phyloP scores from a whole-genome alignment of 495 filamentous ascomycete genomes.

The Aspergillus haitiensis region DNA sequence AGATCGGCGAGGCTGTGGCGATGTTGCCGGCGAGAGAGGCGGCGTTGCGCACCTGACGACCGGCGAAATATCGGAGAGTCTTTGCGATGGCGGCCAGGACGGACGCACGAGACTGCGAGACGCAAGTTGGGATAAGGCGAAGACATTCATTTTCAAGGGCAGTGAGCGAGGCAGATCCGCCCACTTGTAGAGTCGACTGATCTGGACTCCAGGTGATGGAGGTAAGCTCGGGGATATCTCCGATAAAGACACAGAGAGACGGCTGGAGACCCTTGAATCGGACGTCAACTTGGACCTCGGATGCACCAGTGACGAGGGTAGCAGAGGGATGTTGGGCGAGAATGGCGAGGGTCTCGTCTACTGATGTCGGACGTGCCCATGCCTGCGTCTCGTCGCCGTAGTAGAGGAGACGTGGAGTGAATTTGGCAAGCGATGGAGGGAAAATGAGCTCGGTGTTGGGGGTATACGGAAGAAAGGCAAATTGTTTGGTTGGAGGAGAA shows the following conservation, averaged over 20 bases:
- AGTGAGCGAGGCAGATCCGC: slow-evolving; percentile 85
- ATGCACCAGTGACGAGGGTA: slow-evolving; percentile 92
- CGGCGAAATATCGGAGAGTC: slow-evolving; percentile 85
- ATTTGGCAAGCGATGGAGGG: slow-evolving; percentile 75
- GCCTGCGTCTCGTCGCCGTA: slow-evolving; percentile 91
- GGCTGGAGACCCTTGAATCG: slow-evolving; percentile 95
- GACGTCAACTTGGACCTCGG: slow-evolving; percentile 95
- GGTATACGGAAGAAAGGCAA: slow-evolving; percentile 85
- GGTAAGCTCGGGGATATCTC: slow-evolving; percentile 84
- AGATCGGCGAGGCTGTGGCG: slow-evolving; percentile 93
- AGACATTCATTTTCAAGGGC: slow-evolving; percentile 65
- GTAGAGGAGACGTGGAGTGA: slow-evolving; percentile 73
- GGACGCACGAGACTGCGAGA: slow-evolving; percentile 7
- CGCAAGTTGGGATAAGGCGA: background rate
- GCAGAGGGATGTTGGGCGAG: slow-evolving; percentile 78
- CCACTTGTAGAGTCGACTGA: slow-evolving; percentile 65
- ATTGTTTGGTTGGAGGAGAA: slow-evolving; percentile 7
- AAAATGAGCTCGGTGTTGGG: slow-evolving; percentile 94
- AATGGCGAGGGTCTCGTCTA: slow-evolving; percentile 85
- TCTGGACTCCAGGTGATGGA: slow-evolving; percentile 74
- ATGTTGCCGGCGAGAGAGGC: slow-evolving; percentile 94
- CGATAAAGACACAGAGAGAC: slow-evolving; percentile 82
- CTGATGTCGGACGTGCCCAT: slow-evolving; percentile 85
- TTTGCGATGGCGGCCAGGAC: slow-evolving; percentile 71
- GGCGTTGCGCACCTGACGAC: slow-evolving; percentile 95